Conservation (phyloP, 768 basidiomycete species). For the Rickenella mellea region DNA sequence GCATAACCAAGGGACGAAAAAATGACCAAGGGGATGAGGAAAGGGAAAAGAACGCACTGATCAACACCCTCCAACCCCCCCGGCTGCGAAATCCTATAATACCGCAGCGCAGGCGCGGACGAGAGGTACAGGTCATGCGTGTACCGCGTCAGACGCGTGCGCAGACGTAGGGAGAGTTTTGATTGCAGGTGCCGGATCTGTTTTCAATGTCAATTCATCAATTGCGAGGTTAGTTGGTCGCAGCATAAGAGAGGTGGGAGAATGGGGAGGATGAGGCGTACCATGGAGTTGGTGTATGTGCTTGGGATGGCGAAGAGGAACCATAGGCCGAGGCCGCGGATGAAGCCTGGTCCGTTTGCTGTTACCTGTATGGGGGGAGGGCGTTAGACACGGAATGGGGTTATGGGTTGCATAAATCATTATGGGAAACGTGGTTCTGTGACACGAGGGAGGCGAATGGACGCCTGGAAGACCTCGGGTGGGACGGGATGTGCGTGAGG, state of each 20-base stretch:
- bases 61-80: constrained; percentile 58
- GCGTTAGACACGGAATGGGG: not conserved
- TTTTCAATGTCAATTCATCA: not conserved
- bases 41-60: constrained; percentile 31
- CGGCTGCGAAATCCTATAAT: constrained; percentile 43
- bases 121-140: constrained; percentile 89
- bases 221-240: not conserved
- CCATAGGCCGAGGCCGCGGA: constrained; percentile 78
- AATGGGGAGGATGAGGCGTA: constrained; percentile 18
- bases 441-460: no score
- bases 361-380: constrained; percentile 45
- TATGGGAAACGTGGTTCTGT: no score
- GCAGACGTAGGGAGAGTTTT: constrained; percentile 70
- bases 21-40: no score
- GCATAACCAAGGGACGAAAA: no score
- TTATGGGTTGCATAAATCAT: no score
- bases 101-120: constrained; percentile 57
- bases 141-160: constrained; percentile 84
- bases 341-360: constrained; percentile 77
- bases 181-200: constrained; percentile 87
- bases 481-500: no score
- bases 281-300: constrained; percentile 95
- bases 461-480: no score
- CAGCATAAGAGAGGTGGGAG: no score
- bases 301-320: constrained; percentile 86